A percentile compares a stretch with the other conserved stretches of the same genome.
Evolutionary conservation across 495 filamentous ascomycete genomes (phyloP).

Genomic region (Emericellopsis terricola): DNA sequence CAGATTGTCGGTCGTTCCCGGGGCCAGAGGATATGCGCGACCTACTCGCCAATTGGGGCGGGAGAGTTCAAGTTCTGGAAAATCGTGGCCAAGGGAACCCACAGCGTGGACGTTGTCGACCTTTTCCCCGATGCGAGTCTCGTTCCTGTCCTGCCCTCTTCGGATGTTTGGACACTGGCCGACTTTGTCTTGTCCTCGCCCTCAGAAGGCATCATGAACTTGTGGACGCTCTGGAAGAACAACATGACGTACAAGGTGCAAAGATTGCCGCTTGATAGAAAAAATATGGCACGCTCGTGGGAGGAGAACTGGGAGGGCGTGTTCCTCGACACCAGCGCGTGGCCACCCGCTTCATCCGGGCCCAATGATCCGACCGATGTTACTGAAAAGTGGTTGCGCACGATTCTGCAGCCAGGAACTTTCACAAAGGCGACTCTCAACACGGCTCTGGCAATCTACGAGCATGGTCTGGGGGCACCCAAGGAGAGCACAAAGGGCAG

Average conservation of each 20-base stretch:
- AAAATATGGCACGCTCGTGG: conserved; percentile 37
- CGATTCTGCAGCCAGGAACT: conserved; percentile 64
- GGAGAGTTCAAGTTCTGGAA: conserved; percentile 95
- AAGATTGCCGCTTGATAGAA: conserved; percentile 18
- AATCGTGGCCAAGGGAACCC: conserved; percentile 42
- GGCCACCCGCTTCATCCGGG: conserved; percentile 32
- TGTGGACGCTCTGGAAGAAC: conserved; percentile 80
- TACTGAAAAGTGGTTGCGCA: conserved; percentile 50
- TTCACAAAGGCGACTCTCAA: conserved; percentile 65
- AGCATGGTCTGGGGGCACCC: conserved; percentile 32
- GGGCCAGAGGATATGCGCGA: conserved; percentile 56
- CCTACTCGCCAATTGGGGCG: conserved; percentile 71
- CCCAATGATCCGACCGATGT: conserved; percentile 45
- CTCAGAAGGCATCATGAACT: conserved; percentile 29
- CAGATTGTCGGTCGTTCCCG: conserved; percentile 47
- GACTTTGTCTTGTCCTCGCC: conserved; percentile 51
- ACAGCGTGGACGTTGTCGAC: conserved; percentile 48
- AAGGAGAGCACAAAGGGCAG: conserved; percentile 24
- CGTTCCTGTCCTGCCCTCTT: conserved; percentile 45
- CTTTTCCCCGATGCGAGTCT: conserved; percentile 42
- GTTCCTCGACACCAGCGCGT: conserved; percentile 39
- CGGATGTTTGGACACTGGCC: conserved; percentile 71
- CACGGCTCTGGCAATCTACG: conserved; percentile 59
- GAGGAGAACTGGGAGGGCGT: conserved; percentile 53
- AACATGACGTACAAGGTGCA: conserved; percentile 63